A percentile compares a stretch with the other conserved stretches of the same genome.
phyloP scores from a whole-genome alignment of 2,329 filamentous ascomycete species.

The Colletotrichum tropicale region DNA sequence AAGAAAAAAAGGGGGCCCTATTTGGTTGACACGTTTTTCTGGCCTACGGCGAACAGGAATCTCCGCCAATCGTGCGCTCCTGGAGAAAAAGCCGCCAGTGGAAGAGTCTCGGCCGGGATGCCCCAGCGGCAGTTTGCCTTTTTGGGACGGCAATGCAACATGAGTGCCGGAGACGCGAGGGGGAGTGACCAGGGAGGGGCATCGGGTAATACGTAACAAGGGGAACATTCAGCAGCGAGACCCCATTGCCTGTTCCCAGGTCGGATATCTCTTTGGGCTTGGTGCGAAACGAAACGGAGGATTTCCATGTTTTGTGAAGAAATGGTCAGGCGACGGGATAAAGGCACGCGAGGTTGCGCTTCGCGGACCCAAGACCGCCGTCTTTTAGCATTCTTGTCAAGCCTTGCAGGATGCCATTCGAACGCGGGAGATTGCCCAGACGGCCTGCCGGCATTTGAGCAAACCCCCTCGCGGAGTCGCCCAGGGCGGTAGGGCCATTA shows the following conservation, averaged over 20 bases:
- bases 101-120: neutral
- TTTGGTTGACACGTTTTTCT: neutral
- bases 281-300: neutral
- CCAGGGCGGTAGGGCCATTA: no score
- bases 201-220: neutral
- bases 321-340: neutral
- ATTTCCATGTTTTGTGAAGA: neutral
- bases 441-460: neutral
- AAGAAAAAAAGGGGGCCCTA: neutral
- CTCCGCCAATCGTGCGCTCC: conserved; percentile 7
- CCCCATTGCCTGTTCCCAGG: neutral
- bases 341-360: neutral
- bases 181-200: neutral
- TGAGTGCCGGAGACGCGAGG: neutral
- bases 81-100: neutral
- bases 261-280: neutral
- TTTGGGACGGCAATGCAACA: neutral
- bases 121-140: neutral
- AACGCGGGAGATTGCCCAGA: neutral
- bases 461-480: no score
- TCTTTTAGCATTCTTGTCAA: neutral
- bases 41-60: neutral
- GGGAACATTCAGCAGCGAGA: neutral
- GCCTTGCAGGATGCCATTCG: neutral
- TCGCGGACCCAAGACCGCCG: neutral